phyloP scores from a whole-genome alignment of 352 stramenopile genomes.

The Phytophthora brassicae region DNA sequence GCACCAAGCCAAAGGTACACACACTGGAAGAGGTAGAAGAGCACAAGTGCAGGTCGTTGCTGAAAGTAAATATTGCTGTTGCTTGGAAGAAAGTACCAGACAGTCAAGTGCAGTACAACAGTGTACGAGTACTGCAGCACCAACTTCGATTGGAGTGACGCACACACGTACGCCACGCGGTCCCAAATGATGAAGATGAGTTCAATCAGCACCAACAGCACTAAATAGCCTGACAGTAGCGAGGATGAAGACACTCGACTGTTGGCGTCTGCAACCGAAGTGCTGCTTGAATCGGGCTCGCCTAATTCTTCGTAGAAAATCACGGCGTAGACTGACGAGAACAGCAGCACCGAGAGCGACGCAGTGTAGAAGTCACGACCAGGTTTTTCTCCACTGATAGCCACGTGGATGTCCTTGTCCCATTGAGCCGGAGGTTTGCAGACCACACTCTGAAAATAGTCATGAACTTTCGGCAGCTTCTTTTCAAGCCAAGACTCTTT shows the following conservation, averaged over 20 bases:
- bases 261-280: conserved; percentile 40
- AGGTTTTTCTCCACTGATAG: conserved; percentile 77
- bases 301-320: conserved; percentile 79
- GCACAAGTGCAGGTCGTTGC: conserved; percentile 59
- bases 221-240: conserved; percentile 85
- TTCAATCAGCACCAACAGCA: conserved; percentile 81
- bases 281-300: conserved; percentile 47
- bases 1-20: conserved; percentile 74
- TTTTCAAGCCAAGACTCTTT: conserved; percentile 63
- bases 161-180: conserved; percentile 77
- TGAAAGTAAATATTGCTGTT: conserved; percentile 85
- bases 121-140: conserved; percentile 78
- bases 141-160: conserved; percentile 75
- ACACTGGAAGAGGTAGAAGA: conserved; percentile 85
- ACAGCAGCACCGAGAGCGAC: conserved; percentile 63
- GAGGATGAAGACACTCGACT: conserved; percentile 65
- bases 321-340: conserved; percentile 70
- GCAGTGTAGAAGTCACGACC: conserved; percentile 75
- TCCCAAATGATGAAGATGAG: conserved; percentile 87
- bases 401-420: conserved; percentile 87
- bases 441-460: conserved; percentile 70
- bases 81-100: conserved; percentile 77
- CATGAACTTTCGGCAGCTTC: conserved; percentile 44
- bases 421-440: conserved; percentile 68
- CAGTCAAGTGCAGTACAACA: conserved; percentile 63